phyloP scores from a whole-genome alignment of 371 early-diverging fungal genomes.

The Mucor indicus region DNA sequence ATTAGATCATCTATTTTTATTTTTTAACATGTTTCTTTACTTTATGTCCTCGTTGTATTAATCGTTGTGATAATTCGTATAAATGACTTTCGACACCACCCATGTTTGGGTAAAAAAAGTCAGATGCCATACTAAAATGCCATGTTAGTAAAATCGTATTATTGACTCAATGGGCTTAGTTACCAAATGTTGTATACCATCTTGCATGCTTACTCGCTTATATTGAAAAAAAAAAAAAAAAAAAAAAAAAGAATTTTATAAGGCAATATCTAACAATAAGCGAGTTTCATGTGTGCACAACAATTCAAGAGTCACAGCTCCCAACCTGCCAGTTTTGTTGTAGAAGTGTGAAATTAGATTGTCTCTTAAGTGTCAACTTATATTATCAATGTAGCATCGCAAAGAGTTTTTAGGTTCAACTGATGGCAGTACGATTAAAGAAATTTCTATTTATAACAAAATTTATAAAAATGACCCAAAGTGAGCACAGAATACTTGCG shows the following conservation, averaged over 20 bases:
- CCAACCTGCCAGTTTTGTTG: too few species aligned
- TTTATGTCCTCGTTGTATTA: constrained; percentile 93
- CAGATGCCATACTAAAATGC: constrained; percentile 79
- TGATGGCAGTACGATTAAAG: too few species aligned
- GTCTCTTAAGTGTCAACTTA: too few species aligned
- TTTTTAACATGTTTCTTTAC: constrained; percentile 40
- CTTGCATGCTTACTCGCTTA: not conserved
- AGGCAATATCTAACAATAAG: too few species aligned
- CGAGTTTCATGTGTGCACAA: too few species aligned
- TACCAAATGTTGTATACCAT: constrained; percentile 62
- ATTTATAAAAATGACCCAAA: too few species aligned
- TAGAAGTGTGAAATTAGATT: too few species aligned
- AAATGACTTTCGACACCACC: constrained; percentile 99
- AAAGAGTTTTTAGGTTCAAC: too few species aligned
- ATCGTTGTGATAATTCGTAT: constrained; percentile 86
- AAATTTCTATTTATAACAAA: too few species aligned
- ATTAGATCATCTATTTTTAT: not conserved
- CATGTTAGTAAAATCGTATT: not conserved
- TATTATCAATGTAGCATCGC: too few species aligned
- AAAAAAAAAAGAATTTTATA: not conserved
- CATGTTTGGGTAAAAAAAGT: constrained; percentile 98
- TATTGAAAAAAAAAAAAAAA: not conserved
- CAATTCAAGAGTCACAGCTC: too few species aligned
- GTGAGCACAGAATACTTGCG: too few species aligned
- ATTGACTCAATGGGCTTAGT: not conserved